Base-by-base conservation (phyloP, 805 yeast genomes). In the Candida tallmaniae region DNA sequence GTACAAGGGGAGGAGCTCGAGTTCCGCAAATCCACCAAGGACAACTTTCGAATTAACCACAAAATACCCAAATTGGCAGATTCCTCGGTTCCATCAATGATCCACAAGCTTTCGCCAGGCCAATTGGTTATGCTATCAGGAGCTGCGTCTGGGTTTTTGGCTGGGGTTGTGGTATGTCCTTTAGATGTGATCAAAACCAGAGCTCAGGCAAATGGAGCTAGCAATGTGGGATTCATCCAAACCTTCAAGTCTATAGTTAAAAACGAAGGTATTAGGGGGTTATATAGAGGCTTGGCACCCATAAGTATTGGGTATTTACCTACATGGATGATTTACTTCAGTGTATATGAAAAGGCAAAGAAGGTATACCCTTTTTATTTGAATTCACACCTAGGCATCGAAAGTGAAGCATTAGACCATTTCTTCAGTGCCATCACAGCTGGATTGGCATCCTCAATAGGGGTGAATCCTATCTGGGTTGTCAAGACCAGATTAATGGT, bases 391-490 rank as follows among this genome's bases (percentile, higher is more conserved):
- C 50, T 54, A 29, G 51, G 51, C 23, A 34, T 59, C 13, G 41
- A 52, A 10, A 34, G 44, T 13, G 59, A 54, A 23, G 43, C 58
- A 3, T 27, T 58, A 23, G 56, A 58, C 34, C 78, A 74, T 48
- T 73, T 73, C 45, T 58, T 62, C 28, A 66, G 77, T 34, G 97
- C 98, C 1, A 71, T 90, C 32, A 74, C 86, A 4, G 96, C 97
- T 2, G 98, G 98, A 19, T 77, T 85, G 36, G 76, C 80, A 6
- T 83, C 95, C 2, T 83, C 97, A 1, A 68, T 86, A 8, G 57
- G 80, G 6, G 90, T 96, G 0, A 93, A 93, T 56, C 98, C 98
- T 8, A 85, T 90, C 10, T 93, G 98, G 98, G 97, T 93, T 29
- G 89, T 93, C 20, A 93, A 93, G 56, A 93, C 98, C 1, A 68